These are phyloP conservation scores for Bruguiera parviflora DNA, from an alignment of 345 rosid genomes.

Conservation along the genomic window DNA sequence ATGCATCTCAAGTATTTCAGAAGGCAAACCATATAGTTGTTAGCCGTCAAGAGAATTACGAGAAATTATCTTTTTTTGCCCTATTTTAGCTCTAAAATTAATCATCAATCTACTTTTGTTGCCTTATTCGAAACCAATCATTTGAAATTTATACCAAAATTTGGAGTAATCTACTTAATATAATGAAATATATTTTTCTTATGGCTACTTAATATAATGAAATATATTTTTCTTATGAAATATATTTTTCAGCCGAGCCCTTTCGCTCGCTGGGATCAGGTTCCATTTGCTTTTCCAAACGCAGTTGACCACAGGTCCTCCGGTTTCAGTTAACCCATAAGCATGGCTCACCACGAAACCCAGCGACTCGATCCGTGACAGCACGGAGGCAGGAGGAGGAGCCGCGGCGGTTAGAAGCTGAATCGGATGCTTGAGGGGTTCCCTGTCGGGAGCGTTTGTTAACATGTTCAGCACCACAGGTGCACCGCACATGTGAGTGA, in stretches of 20 bases:
- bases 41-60: too few species aligned
- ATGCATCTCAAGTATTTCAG: too few species aligned
- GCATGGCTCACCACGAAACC: slow-evolving; percentile 30
- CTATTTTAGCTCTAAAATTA: too few species aligned
- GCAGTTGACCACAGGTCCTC: slow-evolving; percentile 10
- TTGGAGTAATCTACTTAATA: too few species aligned
- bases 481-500: slow-evolving; percentile 33
- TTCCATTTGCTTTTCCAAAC: slow-evolving; percentile 27
- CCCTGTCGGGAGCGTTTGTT: slow-evolving; percentile 4
- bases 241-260: slow-evolving; percentile 11
- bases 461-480: slow-evolving; percentile 29
- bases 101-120: too few species aligned
- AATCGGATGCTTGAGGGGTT: slow-evolving; percentile 8
- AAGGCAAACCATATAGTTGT: too few species aligned
- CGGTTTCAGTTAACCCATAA: slow-evolving; percentile 26
- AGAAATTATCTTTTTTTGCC: too few species aligned
- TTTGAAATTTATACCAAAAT: too few species aligned
- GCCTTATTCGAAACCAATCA: too few species aligned
- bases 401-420: slow-evolving; percentile 23
- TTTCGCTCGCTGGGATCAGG: slow-evolving; percentile 10
- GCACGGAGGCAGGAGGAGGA: slow-evolving; percentile 22
- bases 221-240: too few species aligned
- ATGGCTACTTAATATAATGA: too few species aligned
- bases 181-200: too few species aligned
- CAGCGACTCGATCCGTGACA: slow-evolving; percentile 13